These are phyloP conservation scores for Pseudopediastrum boryanum DNA, from an alignment of 139 green algal species.

Conservation along the genomic window DNA sequence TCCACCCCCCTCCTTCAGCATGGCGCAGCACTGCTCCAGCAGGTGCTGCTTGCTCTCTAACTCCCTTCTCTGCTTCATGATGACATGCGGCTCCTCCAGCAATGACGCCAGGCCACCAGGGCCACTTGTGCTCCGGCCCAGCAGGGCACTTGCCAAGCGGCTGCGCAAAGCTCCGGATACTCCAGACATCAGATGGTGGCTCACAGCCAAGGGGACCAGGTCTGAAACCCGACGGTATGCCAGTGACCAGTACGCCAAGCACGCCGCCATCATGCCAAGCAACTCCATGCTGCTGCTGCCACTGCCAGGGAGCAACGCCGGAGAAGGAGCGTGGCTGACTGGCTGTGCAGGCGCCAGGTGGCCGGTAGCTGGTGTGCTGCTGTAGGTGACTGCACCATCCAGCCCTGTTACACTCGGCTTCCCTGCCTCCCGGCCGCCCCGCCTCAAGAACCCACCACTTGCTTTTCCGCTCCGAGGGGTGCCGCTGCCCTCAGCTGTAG, in stretches of 20 bases:
- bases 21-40: too few relatives aligned
- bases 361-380: neutral
- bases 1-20: too few relatives aligned
- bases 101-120: too few relatives aligned
- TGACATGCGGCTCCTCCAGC: too few relatives aligned
- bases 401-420: neutral
- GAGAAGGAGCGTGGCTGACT: neutral
- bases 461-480: too few relatives aligned
- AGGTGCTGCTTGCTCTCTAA: too few relatives aligned
- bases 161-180: too few relatives aligned
- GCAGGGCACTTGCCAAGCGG: too few relatives aligned
- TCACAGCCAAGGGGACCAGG: slow-evolving; percentile 21
- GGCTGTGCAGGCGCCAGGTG: neutral
- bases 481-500: neutral
- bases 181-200: slow-evolving; percentile 34
- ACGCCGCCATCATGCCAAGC: slow-evolving; percentile 28
- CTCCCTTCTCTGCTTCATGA: too few relatives aligned
- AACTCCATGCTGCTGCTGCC: slow-evolving; percentile 23
- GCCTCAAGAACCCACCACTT: neutral
- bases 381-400: neutral
- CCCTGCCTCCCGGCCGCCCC: neutral
- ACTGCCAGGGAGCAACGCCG: slow-evolving; percentile 9
- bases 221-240: slow-evolving; percentile 16
- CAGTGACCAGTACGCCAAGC: slow-evolving; percentile 25
- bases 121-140: too few relatives aligned